Base-by-base conservation (phyloP, 2,329 filamentous ascomycete species). In the Domatiomyces catenatus region DNA sequence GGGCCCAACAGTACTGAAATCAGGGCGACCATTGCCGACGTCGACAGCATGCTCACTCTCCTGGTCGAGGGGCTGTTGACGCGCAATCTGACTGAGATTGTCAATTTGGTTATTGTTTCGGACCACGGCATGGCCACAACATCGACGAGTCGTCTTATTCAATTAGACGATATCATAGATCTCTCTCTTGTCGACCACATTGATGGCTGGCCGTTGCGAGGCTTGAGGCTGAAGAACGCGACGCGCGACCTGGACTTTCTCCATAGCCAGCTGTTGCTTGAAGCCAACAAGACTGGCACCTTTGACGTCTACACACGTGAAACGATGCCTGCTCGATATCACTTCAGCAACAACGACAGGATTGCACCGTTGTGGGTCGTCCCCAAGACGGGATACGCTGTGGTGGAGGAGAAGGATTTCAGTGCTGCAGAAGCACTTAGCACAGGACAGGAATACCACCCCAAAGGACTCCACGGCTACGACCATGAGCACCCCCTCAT, bases 71-170 rank as follows among this genome's bases (percentile, higher is more conserved):
- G 89, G 0, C 72, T 98, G 0, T 78, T 89, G 54, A 69, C 76
- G 46, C 81, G 92, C 47, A 95, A 96, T 63, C 69, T 98, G 48
- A 94, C 88, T 0, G 64, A 83, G 18, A 84, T 98, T 53, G 86
- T 96, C 62, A 98, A 98, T 58, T 76, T 98, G 6, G 81, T 98
- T 32, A 76, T 98, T n/a, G 90, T 98, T 2, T 95, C 88, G 0
- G 92, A 98, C 64, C 92, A 98, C 64, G 92, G 92, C 48, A 98
- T 98, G 92, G 92, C 92, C 1, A 94, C 88, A 0, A 96, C 92
- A 0, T 85, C 89, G 53, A 79, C 77, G 0, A 74, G 80, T 17
- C 78, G 92, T 8, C 71, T 96, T 45, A 76, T 96, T 22, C 92
- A 96, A 66, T 73, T 96, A 2, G 92, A 98, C 56, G 87, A 95